A percentile compares a stretch with the other conserved stretches of the same genome.
phyloP scores from a whole-genome alignment of 345 rosid genomes.

The Gossypium thurberi region DNA sequence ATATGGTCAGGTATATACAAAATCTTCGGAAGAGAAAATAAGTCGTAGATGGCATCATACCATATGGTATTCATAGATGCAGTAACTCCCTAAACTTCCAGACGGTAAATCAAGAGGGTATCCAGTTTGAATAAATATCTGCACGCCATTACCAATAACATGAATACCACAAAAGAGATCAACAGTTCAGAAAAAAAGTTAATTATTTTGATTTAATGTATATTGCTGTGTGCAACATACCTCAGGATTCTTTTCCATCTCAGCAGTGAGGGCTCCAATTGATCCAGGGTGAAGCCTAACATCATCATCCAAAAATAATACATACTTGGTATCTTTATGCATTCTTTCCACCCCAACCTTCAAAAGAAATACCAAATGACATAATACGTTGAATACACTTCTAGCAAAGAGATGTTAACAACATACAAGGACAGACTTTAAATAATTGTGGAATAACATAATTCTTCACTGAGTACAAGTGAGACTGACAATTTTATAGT shows the following conservation, averaged over 20 bases:
- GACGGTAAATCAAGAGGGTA: constrained; percentile 98
- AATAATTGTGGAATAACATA: neutral
- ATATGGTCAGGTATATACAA: neutral
- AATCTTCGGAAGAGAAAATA: neutral
- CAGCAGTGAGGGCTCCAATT: constrained; percentile 84
- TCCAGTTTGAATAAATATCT: constrained; percentile 99
- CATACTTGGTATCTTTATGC: constrained; percentile 85
- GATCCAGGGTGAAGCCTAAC: constrained; percentile 97
- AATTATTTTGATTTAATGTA: neutral
- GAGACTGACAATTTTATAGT: neutral
- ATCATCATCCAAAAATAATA: constrained; percentile 94
- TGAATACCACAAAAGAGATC: constrained; percentile 12
- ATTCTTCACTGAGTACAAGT: neutral
- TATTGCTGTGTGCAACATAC: constrained; percentile 25
- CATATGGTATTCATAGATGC: constrained; percentile 99
- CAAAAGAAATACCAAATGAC: constrained; percentile 15
- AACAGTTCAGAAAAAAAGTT: neutral
- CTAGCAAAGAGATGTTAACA: constrained; percentile 5
- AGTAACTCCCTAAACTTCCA: constrained; percentile 96
- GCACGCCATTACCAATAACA: constrained; percentile 26
- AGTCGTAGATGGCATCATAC: constrained; percentile 31
- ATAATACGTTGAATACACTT: neutral
- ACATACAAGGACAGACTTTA: neutral
- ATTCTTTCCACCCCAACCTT: constrained; percentile 90
- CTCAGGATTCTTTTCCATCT: constrained; percentile 94